Evolutionary conservation across 108 stramenopile species (phyloP).

Genomic region (Asterionellopsis glacialis): DNA sequence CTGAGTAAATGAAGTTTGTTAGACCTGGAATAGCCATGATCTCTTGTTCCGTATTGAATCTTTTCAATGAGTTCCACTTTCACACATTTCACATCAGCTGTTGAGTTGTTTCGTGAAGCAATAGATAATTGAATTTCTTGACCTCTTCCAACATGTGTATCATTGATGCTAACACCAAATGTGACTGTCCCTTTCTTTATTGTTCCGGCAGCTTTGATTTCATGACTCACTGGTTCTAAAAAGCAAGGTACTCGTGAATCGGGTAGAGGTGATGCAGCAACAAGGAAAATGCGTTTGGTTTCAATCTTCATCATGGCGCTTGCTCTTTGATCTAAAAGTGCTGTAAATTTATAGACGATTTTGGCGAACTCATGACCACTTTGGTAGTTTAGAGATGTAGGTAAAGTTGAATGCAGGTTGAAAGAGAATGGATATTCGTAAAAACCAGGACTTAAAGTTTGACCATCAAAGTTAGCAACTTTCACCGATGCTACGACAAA

Average conservation of each 20-base stretch:
- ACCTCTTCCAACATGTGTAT: constrained; percentile 18
- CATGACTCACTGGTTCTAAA: constrained; percentile 17
- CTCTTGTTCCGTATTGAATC: constrained; percentile 5
- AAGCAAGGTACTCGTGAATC: constrained; percentile 22
- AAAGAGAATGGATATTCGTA: no score
- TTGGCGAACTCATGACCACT: no score
- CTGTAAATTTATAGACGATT: no score
- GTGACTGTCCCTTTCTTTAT: constrained; percentile 15
- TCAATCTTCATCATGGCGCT: not conserved
- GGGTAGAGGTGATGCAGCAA: constrained; percentile 17
- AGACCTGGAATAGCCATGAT: not conserved
- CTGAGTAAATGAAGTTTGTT: constrained; percentile 9
- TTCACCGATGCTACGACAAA: no score
- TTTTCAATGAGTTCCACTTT: constrained; percentile 18
- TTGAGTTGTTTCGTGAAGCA: constrained; percentile 19
- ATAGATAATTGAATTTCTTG: constrained; percentile 12
- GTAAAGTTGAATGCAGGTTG: no score
- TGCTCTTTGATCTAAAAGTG: no score
- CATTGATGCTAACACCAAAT: constrained; percentile 18
- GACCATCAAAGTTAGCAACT: no score
- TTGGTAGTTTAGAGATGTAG: no score
- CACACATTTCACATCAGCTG: constrained; percentile 11
- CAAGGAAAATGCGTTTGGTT: constrained; percentile 6
- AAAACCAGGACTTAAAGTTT: no score
- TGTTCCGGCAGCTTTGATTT: constrained; percentile 8